phyloP scores from a whole-genome alignment of 257 asterid species.

The Coffea eugenioides region DNA sequence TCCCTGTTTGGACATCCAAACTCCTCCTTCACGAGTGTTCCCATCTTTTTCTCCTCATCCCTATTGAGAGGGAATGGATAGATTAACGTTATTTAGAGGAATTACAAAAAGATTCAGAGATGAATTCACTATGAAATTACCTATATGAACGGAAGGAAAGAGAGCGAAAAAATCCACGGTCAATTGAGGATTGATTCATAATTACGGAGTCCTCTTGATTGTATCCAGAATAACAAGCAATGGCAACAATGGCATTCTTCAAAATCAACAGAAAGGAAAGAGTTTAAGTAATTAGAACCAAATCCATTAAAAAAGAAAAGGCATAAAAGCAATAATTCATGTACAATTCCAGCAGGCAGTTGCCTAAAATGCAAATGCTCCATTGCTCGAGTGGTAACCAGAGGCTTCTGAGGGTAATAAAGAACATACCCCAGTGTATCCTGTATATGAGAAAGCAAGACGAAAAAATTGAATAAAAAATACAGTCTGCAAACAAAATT shows the following conservation, averaged over 20 bases:
- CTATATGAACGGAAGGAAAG: slow-evolving; percentile 27
- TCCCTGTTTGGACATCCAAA: slow-evolving; percentile 22
- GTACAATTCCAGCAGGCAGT: slow-evolving; percentile 29
- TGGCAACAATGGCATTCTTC: slow-evolving; percentile 28
- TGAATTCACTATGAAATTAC: neutral
- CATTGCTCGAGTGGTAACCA: slow-evolving; percentile 29
- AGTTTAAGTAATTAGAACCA: neutral
- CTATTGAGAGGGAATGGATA: neutral
- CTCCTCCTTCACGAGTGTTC: slow-evolving; percentile 26
- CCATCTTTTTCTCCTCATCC: slow-evolving; percentile 31
- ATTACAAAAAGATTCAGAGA: neutral
- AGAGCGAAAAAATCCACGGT: slow-evolving; percentile 29
- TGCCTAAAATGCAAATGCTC: slow-evolving; percentile 31
- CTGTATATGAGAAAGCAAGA: neutral
- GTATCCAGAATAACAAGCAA: slow-evolving; percentile 26
- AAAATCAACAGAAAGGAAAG: neutral
- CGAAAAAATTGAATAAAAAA: neutral
- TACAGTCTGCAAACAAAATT: neutral
- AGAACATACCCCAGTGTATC: slow-evolving; percentile 28
- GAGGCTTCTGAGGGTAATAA: slow-evolving; percentile 29
- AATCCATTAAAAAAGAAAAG: neutral
- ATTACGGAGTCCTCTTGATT: slow-evolving; percentile 30
- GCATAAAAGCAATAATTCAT: neutral
- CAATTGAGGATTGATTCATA: slow-evolving; percentile 32
- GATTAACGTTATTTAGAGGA: neutral